Conservation (phyloP, 306 rosid genomes). For the Fagus sylvatica region DNA sequence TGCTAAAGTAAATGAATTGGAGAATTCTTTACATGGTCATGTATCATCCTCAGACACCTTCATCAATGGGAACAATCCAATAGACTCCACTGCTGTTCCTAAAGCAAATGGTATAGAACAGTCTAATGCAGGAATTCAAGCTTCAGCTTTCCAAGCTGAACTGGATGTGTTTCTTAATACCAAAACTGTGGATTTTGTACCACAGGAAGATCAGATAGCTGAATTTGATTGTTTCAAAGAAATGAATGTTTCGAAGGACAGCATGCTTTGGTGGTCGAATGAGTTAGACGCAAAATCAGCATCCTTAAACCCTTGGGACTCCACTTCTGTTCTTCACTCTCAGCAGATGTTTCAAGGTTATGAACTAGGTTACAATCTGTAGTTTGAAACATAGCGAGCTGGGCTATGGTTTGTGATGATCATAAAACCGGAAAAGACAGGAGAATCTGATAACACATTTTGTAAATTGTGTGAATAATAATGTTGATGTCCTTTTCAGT, state of each 20-base stretch:
- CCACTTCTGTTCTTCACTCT: conserved; percentile 56
- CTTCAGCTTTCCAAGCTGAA: conserved; percentile 53
- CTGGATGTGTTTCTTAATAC: conserved; percentile 53
- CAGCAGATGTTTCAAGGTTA: conserved; percentile 69
- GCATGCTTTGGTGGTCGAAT: conserved; percentile 74
- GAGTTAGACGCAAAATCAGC: conserved; percentile 62
- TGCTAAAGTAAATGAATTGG: conserved; percentile 27
- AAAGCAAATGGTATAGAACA: conserved; percentile 31
- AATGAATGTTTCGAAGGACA: conserved; percentile 55
- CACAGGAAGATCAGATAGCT: conserved; percentile 40
- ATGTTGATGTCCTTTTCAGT: conserved; percentile 31
- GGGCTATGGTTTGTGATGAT: conserved; percentile 32
- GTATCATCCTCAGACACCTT: conserved; percentile 27
- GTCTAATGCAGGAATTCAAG: conserved; percentile 30
- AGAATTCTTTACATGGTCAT: conserved; percentile 28
- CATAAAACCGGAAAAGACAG: conserved; percentile 41
- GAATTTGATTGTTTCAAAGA: conserved; percentile 75
- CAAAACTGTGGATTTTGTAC: conserved; percentile 37
- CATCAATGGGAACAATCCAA: conserved; percentile 25
- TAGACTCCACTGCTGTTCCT: conserved; percentile 24
- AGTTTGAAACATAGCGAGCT: conserved; percentile 28
- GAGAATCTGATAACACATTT: conserved; percentile 24
- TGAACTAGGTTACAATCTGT: conserved; percentile 64
- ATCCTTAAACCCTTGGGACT: conserved; percentile 77
- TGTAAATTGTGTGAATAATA: conserved; percentile 72